Conservation (phyloP, 768 basidiomycete species). For the Trametes sanguinea region DNA sequence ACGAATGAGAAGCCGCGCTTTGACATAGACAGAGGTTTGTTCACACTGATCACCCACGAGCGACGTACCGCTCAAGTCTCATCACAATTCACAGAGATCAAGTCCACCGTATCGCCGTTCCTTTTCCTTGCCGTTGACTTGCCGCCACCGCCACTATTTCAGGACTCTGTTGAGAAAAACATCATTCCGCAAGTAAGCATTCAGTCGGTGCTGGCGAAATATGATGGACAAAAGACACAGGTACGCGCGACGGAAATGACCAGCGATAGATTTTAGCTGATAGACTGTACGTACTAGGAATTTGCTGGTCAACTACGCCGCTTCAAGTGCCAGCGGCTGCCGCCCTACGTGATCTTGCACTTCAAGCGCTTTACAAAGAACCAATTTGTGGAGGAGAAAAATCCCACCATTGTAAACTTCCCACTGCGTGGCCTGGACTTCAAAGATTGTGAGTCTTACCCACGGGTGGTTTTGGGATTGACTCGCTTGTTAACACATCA, state of each 20-base stretch:
- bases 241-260: conserved; percentile 42
- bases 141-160: conserved; percentile 96
- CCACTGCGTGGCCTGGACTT: conserved; percentile 93
- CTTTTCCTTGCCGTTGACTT: conserved; percentile 95
- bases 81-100: conserved; percentile 64
- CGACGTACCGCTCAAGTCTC: conserved; percentile 9
- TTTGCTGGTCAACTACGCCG: conserved; percentile 80
- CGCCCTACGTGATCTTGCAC: conserved; percentile 90
- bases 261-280: conserved; percentile 13
- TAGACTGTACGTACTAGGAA: conserved; percentile 54
- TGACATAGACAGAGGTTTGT: conserved; percentile 88
- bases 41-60: conserved; percentile 16
- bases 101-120: conserved; percentile 84
- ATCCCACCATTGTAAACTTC: conserved; percentile 98
- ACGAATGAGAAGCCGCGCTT: conserved; percentile 84
- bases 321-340: conserved; percentile 87
- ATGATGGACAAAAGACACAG: conserved; percentile 89
- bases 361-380: conserved; percentile 98
- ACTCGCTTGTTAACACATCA: background rate
- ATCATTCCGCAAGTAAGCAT: conserved; percentile 98
- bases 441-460: conserved; percentile 70
- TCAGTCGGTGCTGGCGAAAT: conserved; percentile 87
- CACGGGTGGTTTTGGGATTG: background rate
- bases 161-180: conserved; percentile 95
- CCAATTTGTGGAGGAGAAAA: conserved; percentile 96